Evolutionary conservation across 345 rosid genomes (phyloP).

Genomic region (Populus davidiana): DNA sequence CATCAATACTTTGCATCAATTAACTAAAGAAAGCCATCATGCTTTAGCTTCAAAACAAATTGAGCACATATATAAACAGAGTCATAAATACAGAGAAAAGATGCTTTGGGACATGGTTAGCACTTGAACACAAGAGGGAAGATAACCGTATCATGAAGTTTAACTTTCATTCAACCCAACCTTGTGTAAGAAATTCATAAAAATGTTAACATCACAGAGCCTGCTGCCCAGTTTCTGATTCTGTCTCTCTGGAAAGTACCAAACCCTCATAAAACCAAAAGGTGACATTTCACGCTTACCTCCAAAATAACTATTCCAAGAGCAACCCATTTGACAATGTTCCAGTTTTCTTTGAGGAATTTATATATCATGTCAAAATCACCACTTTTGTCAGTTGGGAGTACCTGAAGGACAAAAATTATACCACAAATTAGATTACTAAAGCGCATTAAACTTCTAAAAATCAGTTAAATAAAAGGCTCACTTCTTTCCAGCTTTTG

Average conservation of each 20-base stretch:
- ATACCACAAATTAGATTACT: neutral
- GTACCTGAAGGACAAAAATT: constrained; percentile 44
- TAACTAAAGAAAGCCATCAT: constrained; percentile 8
- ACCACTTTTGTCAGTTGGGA: constrained; percentile 87
- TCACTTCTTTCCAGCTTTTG: constrained; percentile 81
- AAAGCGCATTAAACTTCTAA: constrained; percentile 3
- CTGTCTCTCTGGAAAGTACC: neutral
- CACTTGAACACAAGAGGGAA: neutral
- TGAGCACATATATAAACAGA: neutral
- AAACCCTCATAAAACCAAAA: neutral
- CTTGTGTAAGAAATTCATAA: neutral
- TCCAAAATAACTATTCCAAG: constrained; percentile 81
- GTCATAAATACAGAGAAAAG: neutral
- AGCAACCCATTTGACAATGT: constrained; percentile 80
- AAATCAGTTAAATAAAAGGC: constrained; percentile 13
- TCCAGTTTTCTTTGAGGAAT: constrained; percentile 82
- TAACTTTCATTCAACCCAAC: neutral
- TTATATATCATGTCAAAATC: constrained; percentile 61
- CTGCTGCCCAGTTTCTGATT: neutral
- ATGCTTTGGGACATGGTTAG: neutral
- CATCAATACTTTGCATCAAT: neutral
- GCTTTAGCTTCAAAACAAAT: neutral
- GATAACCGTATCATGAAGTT: neutral
- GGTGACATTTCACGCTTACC: constrained; percentile 42
- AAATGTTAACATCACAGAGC: neutral